Evolutionary conservation across 2,329 filamentous ascomycete species (phyloP).

Genomic region (Xylaria sp.): DNA sequence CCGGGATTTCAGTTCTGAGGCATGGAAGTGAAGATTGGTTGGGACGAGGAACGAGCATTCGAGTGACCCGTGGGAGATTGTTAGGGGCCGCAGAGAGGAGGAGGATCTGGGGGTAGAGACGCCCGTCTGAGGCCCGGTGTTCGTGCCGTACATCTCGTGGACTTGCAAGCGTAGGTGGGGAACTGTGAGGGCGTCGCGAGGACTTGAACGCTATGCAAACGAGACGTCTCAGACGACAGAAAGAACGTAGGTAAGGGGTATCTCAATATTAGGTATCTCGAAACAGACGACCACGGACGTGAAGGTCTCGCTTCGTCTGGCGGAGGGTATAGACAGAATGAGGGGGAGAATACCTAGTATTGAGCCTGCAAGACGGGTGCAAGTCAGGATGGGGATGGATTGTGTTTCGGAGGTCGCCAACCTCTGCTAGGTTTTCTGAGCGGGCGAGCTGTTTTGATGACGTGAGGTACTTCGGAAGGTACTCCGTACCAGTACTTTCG

Average conservation of each 20-base stretch:
- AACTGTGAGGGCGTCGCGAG: neutral
- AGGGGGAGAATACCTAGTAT: neutral
- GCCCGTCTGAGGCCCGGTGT: constrained; percentile 83
- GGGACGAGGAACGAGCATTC: constrained; percentile 95
- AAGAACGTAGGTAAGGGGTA: neutral
- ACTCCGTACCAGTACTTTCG: neutral
- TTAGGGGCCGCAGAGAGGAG: constrained; percentile 84
- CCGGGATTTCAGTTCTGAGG: constrained; percentile 85
- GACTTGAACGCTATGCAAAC: constrained; percentile 1
- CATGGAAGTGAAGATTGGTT: constrained; percentile 92
- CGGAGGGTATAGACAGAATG: neutral
- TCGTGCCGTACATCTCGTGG: constrained; percentile 75
- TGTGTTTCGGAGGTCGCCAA: neutral
- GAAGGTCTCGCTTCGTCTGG: constrained; percentile 1
- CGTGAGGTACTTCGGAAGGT: neutral
- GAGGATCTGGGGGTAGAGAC: constrained; percentile 94
- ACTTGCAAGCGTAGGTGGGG: neutral
- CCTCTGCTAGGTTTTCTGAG: neutral
- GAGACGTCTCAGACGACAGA: neutral
- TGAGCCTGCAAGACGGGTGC: neutral
- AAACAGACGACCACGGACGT: neutral
- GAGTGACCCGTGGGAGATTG: constrained; percentile 86
- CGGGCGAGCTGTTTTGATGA: neutral
- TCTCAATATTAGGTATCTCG: neutral
- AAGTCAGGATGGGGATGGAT: too few species aligned